These are phyloP conservation scores for Nemania abortiva DNA, from an alignment of 2,329 filamentous ascomycete species.

Conservation along the genomic window DNA sequence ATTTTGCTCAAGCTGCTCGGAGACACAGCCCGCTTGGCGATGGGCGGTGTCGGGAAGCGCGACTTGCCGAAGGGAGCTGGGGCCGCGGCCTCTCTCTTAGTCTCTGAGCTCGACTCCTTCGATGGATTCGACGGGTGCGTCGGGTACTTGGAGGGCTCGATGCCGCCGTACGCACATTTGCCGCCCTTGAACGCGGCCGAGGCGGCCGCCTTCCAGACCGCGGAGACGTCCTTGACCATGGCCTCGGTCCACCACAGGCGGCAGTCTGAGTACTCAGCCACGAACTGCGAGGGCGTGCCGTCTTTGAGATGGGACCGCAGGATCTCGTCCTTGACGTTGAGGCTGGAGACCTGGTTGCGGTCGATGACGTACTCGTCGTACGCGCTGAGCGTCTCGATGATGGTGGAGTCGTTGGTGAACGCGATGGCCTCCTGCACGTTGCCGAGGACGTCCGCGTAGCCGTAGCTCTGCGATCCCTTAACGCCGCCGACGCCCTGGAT, in stretches of 20 bases:
- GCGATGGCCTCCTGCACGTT: slow-evolving; percentile 45
- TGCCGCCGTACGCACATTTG: slow-evolving; percentile 55
- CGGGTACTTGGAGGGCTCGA: slow-evolving; percentile 38
- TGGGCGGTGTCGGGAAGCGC: slow-evolving; percentile 35
- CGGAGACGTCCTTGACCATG: slow-evolving; percentile 61
- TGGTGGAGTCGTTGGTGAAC: slow-evolving; percentile 47
- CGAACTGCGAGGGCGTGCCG: slow-evolving; percentile 61
- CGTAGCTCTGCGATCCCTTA: slow-evolving; percentile 61
- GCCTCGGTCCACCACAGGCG: slow-evolving; percentile 63
- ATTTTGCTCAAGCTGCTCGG: slow-evolving; percentile 37
- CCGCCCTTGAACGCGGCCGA: slow-evolving; percentile 57
- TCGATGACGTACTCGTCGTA: slow-evolving; percentile 52
- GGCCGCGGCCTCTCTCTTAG: slow-evolving; percentile 21
- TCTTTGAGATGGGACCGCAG: slow-evolving; percentile 54
- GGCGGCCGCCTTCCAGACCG: slow-evolving; percentile 61
- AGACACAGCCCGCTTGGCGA: slow-evolving; percentile 27
- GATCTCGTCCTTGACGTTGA: slow-evolving; percentile 58
- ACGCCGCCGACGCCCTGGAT: slow-evolving; percentile 68
- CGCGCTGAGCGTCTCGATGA: slow-evolving; percentile 49
- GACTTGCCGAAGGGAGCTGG: slow-evolving; percentile 42
- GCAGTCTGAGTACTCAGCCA: slow-evolving; percentile 62
- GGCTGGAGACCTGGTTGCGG: slow-evolving; percentile 51
- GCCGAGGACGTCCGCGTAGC: slow-evolving; percentile 49
- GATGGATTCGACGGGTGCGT: slow-evolving; percentile 14
- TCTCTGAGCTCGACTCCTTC: no score